Percentiles rank a stretch among this genome's conserved stretches.
Conservation (phyloP, 257 asterid genomes). For the Solanum gandarillasii region DNA sequence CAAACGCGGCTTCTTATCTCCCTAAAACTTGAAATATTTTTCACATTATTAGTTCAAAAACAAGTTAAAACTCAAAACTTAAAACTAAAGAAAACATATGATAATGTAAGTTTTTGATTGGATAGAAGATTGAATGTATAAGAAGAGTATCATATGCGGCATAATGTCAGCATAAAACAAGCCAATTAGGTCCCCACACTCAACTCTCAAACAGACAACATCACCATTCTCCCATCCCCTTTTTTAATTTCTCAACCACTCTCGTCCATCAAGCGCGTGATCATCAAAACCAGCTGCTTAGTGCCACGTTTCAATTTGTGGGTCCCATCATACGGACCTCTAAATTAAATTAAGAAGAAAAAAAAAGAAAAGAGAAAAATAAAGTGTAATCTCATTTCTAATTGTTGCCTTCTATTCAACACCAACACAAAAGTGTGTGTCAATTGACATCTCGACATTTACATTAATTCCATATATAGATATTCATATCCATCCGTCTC, state of each 20-base stretch:
- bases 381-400: neutral
- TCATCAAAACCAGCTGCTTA: neutral
- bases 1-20: neutral
- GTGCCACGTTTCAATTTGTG: neutral
- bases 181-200: neutral
- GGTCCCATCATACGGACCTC: neutral
- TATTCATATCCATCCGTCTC: too few relatives aligned
- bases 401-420: neutral
- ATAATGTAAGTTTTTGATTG: neutral
- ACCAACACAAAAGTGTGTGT: neutral
- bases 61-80: neutral
- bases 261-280: neutral
- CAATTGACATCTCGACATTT: neutral
- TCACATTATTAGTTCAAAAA: neutral
- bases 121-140: neutral
- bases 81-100: neutral
- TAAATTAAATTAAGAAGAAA: too few relatives aligned
- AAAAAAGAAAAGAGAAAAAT: neutral
- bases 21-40: neutral
- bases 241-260: neutral
- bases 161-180: neutral
- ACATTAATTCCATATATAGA: neutral
- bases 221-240: neutral
- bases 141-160: neutral
- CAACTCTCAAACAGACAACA: constrained; percentile 6